Base-by-base conservation (phyloP, 192 early-diverging fungal species). In the Paraglomus occultum region DNA sequence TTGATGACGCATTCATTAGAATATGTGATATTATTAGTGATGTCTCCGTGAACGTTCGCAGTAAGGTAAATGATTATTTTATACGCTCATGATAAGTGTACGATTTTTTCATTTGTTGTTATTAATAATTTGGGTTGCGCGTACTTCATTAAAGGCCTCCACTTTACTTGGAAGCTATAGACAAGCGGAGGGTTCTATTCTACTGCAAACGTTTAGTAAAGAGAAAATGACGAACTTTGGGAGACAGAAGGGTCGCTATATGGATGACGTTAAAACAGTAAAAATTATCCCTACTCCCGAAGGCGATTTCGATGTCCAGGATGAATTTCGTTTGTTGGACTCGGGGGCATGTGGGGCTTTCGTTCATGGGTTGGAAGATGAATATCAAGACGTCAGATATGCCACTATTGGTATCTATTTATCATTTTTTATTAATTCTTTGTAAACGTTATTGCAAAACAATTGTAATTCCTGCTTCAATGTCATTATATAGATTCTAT, bases 351-450 rank as follows among this genome's bases (percentile, higher is more conserved):
- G 87, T 67, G 97, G 97, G 7, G 93, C 92, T 0, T 99, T 99
- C 85, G 88, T 99, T 12, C 95, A 95, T 74, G 95, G 93, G 3
- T 81, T 96, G 42, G 97, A 99, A 71, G 97, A 99, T 79, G 94
- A 98, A 80, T 95, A 87, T 78, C 87, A 90, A 59, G 88, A 88
- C 22, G 95, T 99, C 43, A 81, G 95, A 51, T 85, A 87, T 59
- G 91, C 94, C 6, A 84, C 94, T 9, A 93, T 97, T 40, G 85
- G 92, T 93, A 84, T 66, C 38, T 53, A 1, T n/a, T 20, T 20
- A 44, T 45, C 7, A 5, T 46, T n/a, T 4, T 5, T 62, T 60
- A 0, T 55, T 14, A 11, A 9, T 47, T 15, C 2, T 54, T 12
- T 38, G 39, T 42, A 5, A 1, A 12, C 53, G 8, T n/a, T 8